Percentiles rank a stretch among this genome's conserved stretches.
These are phyloP conservation scores for Neurospora discreta DNA, from an alignment of 495 filamentous ascomycete genomes.

Conservation along the genomic window DNA sequence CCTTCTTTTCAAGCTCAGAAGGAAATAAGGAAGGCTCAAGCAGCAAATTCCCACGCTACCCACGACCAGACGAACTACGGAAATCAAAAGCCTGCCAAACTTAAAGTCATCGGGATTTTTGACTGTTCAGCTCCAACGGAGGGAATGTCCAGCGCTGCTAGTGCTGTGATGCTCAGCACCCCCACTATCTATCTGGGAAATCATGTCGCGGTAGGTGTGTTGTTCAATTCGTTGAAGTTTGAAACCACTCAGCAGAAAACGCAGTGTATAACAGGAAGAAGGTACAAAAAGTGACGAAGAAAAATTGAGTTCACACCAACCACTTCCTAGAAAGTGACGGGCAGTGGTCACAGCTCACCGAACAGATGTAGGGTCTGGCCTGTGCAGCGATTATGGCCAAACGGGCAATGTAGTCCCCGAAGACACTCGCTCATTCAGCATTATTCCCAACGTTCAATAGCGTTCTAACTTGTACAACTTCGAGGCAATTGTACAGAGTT, in stretches of 20 bases:
- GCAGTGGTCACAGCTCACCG: too few species aligned
- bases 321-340: too few species aligned
- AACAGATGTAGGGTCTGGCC: too few species aligned
- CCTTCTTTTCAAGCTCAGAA: not conserved
- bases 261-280: too few species aligned
- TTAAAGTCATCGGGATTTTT: not conserved
- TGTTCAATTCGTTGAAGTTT: not conserved
- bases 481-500: too few species aligned
- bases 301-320: too few species aligned
- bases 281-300: too few species aligned
- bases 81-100: not conserved
- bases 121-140: not conserved
- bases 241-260: not conserved
- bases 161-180: not conserved
- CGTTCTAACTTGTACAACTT: not conserved
- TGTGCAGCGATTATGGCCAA: too few species aligned
- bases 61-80: not conserved
- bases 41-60: not conserved
- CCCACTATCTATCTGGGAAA: too few species aligned
- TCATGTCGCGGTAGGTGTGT: not conserved
- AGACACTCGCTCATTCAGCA: not conserved
- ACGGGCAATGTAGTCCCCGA: not conserved
- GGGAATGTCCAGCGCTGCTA: not conserved
- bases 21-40: not conserved
- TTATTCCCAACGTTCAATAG: accelerated